These are phyloP conservation scores for Starmerella apis DNA, from an alignment of 805 yeast genomes.

Conservation along the genomic window DNA sequence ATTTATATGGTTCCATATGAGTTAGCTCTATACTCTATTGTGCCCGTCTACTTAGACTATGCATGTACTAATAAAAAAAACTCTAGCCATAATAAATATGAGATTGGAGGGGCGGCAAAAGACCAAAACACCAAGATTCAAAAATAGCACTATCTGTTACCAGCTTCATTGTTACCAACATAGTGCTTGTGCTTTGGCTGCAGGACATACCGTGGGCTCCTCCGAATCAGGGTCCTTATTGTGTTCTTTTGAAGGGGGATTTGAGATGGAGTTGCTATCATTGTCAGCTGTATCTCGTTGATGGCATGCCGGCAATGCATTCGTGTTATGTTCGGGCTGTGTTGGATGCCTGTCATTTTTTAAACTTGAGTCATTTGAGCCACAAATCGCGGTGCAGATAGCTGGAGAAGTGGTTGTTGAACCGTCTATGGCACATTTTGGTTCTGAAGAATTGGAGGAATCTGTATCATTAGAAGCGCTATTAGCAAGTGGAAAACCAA, in stretches of 20 bases:
- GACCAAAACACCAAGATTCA: neutral
- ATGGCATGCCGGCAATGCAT: neutral
- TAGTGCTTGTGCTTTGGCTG: neutral
- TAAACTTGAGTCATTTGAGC: neutral
- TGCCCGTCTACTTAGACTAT: neutral
- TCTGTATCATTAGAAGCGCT: no score
- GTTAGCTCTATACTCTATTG: neutral
- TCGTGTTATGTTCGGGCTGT: neutral
- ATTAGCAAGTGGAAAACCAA: neutral
- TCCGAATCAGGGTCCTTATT: neutral
- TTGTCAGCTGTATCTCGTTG: neutral
- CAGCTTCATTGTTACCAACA: neutral
- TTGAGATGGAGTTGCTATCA: neutral
- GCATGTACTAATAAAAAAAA: neutral
- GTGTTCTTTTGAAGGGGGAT: neutral
- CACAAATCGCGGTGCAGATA: neutral
- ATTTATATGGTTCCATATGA: no score
- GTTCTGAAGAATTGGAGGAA: no score
- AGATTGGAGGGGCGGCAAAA: neutral
- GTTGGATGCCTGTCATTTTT: neutral
- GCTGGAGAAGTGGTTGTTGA: neutral
- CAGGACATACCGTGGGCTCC: neutral
- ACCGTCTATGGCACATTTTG: neutral
- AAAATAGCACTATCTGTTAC: no score
- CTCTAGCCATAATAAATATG: constrained; percentile 1